Percentiles rank a stretch among this genome's conserved stretches.
Conservation (phyloP, 768 basidiomycete genomes). For the Grammothele lineata region DNA sequence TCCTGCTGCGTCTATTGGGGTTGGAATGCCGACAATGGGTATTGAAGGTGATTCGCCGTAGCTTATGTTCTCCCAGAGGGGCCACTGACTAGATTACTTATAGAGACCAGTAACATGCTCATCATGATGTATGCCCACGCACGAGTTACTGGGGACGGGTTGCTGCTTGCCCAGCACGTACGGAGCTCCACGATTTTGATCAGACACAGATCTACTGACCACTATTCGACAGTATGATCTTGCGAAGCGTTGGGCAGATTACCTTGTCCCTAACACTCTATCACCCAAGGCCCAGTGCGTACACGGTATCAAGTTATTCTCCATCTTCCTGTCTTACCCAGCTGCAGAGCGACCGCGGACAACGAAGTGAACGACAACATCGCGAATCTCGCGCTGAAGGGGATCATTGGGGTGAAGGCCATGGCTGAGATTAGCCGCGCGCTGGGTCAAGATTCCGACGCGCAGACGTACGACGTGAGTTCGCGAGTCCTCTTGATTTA, state of each 20-base stretch:
- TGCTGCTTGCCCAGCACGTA: conserved; percentile 10
- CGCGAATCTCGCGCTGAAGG: conserved; percentile 66
- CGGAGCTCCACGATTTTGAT: neutral
- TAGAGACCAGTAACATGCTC: conserved; percentile 30
- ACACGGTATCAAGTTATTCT: neutral
- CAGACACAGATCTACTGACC: too few species aligned
- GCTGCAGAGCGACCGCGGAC: conserved; percentile 4
- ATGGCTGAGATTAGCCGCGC: neutral
- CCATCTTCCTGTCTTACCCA: neutral
- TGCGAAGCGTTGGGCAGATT: conserved; percentile 17
- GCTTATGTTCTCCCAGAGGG: too few species aligned
- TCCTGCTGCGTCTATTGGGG: conserved; percentile 1
- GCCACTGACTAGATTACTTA: too few species aligned
- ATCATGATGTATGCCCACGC: conserved; percentile 24
- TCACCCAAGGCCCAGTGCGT: conserved; percentile 3
- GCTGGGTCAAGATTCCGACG: conserved; percentile 45
- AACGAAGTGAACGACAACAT: conserved; percentile 39
- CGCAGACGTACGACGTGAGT: conserved; percentile 26
- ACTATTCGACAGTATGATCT: conserved; percentile 19
- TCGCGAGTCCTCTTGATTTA: neutral
- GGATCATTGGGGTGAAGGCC: conserved; percentile 34
- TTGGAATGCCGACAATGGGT: too few species aligned
- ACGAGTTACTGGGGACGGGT: conserved; percentile 20
- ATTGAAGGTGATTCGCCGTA: too few species aligned
- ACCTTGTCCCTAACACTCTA: conserved; percentile 15